Conservation (phyloP, 177 flowering plant species). For the Tripterygium wilfordii region DNA sequence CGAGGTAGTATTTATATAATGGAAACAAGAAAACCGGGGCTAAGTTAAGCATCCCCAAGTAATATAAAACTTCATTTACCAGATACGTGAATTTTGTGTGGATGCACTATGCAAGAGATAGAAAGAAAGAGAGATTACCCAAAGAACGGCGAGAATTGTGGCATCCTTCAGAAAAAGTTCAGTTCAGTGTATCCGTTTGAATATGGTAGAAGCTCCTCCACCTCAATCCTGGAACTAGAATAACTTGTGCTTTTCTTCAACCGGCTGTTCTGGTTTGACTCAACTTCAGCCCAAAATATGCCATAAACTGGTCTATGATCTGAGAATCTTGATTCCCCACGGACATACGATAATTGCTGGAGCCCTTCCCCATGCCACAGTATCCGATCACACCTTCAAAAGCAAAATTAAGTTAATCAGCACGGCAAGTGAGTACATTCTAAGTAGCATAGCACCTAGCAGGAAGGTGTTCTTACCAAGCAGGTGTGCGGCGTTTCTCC, state of each 20-base stretch:
- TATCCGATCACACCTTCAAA: slow-evolving; percentile 77
- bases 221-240: slow-evolving; percentile 54
- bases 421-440: neutral
- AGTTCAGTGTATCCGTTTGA: slow-evolving; percentile 67
- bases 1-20: no score
- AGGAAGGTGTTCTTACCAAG: slow-evolving; percentile 58
- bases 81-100: neutral
- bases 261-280: slow-evolving; percentile 36
- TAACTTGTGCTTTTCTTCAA: slow-evolving; percentile 49
- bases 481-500: slow-evolving; percentile 92
- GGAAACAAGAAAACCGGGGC: no score
- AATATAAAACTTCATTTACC: no score
- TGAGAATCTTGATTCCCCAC: slow-evolving; percentile 81
- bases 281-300: slow-evolving; percentile 74
- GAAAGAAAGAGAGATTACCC: slow-evolving; percentile 17
- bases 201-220: slow-evolving; percentile 56
- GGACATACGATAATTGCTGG: slow-evolving; percentile 71
- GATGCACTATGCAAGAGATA: slow-evolving; percentile 5
- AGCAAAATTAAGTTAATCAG: slow-evolving; percentile 7
- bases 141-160: neutral
- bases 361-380: slow-evolving; percentile 79
- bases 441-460: neutral
- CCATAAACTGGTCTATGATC: slow-evolving; percentile 88
- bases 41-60: no score
- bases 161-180: slow-evolving; percentile 44